Base-by-base conservation (phyloP, 2,329 filamentous ascomycete species). In the Coleophoma cylindrospora region DNA sequence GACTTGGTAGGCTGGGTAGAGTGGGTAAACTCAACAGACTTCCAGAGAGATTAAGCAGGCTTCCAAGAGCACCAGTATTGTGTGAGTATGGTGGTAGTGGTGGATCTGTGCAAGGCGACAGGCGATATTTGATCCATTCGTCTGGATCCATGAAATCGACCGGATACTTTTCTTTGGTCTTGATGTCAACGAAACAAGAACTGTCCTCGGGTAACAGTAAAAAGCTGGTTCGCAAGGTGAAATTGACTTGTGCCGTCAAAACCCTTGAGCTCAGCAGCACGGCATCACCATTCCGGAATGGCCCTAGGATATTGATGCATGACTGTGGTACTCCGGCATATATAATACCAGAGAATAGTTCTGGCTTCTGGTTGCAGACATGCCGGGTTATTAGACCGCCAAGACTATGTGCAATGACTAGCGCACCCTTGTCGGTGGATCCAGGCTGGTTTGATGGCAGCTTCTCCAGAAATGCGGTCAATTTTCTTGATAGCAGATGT, bases 291-390 rank as follows among this genome's bases (percentile, higher is more conserved):
- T 95, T 92, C 34, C 91, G 84, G 12, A 97, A 68, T 1, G 91
- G 91, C 0, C 92, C 92, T 4, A 96, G 77, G 47, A 96, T 94
- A 64, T 96, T 96, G 64, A 96, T 83, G 64, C 91, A 96, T 48
- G 87, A 81, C 57, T 92, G 86, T 0, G 91, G 91, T 1, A 86
- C 83, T 9, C 91, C 92, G 1, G 89, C 91, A 63, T 89, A 97
- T 2, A 96, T 66, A 1, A 96, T 88, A 0, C 91, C 91, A 0
- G 86, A 80, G 61, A 96, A 95, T 2, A 97, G 78, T 4, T 95
- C 87, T 0, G 92, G 92, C 14, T 83, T 78, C 58, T 87, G 77
- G 64, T 96, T 96, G 52, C 96, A 86, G 10, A 86, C 90, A 66
- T 96, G 89, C 12, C 91, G 81, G 0, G 89, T 91, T 54, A 97